Evolutionary conservation across 1,284 basidiomycete species (phyloP).

Genomic region (Ustilago sp.): DNA sequence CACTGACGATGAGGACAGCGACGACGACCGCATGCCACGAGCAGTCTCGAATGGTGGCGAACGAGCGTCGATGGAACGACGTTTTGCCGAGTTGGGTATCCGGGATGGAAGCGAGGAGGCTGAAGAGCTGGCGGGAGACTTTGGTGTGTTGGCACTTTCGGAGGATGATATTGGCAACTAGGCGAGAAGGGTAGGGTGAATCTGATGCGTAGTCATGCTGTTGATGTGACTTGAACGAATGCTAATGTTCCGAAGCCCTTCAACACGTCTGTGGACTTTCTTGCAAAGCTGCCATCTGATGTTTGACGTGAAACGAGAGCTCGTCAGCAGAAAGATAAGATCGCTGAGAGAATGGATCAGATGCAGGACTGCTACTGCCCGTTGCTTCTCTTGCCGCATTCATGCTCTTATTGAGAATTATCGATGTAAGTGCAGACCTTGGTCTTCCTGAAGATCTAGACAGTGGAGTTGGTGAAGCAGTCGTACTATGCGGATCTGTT

Average conservation of each 20-base stretch:
- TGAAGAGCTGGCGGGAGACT: constrained; percentile 29
- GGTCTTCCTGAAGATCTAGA: constrained; percentile 25
- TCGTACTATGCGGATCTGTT: constrained; percentile 28
- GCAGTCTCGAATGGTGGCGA: constrained; percentile 2
- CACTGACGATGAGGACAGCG: constrained; percentile 9
- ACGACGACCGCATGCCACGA: constrained; percentile 3
- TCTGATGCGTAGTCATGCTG: neutral
- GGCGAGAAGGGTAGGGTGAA: neutral
- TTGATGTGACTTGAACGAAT: neutral
- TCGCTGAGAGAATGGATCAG: constrained; percentile 20
- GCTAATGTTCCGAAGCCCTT: neutral
- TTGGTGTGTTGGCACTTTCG: constrained; percentile 36
- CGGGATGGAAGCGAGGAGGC: constrained; percentile 25
- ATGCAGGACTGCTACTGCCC: constrained; percentile 15
- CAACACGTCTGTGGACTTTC: constrained; percentile 32
- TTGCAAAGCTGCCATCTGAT: constrained; percentile 42
- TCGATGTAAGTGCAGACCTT: constrained; percentile 27
- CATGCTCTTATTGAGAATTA: constrained; percentile 15
- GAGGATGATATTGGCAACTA: constrained; percentile 22
- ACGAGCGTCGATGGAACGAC: constrained; percentile 33
- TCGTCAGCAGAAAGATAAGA: constrained; percentile 22
- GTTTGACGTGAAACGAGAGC: constrained; percentile 37
- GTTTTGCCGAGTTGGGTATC: constrained; percentile 34
- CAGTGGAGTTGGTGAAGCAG: constrained; percentile 36
- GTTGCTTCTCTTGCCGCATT: neutral